Evolutionary conservation across 176 grass and related monocot species (phyloP), one percentile per base, ranked within the genome.

Genomic region (Rhynchospora pubera): DNA sequence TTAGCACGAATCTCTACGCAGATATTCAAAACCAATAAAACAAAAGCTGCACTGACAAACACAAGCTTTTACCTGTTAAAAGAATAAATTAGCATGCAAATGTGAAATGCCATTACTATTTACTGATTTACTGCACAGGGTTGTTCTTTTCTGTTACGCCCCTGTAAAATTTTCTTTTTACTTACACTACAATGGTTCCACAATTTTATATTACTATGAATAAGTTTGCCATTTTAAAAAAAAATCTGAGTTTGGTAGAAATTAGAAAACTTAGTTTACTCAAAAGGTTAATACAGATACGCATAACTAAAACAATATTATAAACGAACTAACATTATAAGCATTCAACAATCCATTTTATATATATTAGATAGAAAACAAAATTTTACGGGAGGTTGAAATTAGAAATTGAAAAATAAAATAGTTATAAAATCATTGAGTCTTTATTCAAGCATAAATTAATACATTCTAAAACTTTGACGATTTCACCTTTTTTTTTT

Each of bases 1-100:
- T 50, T 46, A 77, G 59, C 57, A 78, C 83, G 16, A n/a, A 84
- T 84, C 56, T 73, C 72, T 43, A 65, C 15, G 34, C 83, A 77
- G 24, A 59, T 44, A 30, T 51, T 19, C 83, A 62, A 21, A 61
- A 74, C 66, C 51, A 62, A 63, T 76, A 43, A 24, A 84, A 61
- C 66, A 72, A 63, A 84, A 84, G 24, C 82, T 61, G 52, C 32
- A 52, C 68, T 63, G 57, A 44, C 69, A 15, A 71, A 57, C 60
- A 24, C 52, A 14, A 70, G 32, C 21, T 68, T n/a, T 34, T 72
- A 61, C 58, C 18, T 9, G 58, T n/a, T 48, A n/a, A n/a, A 48
- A 47, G 44, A 72, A 50, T 72, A 48, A 72, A 72, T 50, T 22
- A 45, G 46, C 34, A 16, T 47, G 52, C 9, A 9, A 74, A 14